Percentiles rank a stretch among this genome's conserved stretches.
Conservation (phyloP, 75 land plant species). For the Cunninghamia lanceolata region DNA sequence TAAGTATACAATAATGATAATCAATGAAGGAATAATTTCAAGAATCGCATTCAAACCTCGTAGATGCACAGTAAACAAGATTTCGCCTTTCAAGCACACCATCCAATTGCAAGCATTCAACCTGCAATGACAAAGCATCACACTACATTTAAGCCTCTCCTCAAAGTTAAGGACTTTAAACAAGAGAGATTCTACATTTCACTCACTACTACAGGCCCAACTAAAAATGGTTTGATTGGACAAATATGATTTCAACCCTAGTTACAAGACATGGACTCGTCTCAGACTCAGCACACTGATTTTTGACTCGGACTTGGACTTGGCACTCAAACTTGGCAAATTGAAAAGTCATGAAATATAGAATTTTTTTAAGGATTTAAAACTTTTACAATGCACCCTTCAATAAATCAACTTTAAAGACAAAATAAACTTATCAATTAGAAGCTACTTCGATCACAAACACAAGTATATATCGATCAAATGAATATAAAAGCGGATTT, state of each 20-base stretch:
- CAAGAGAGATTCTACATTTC: not conserved
- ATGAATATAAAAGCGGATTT: no score
- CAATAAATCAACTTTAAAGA: no score
- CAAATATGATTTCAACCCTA: not conserved
- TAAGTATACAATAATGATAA: not conserved
- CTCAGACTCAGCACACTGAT: no score
- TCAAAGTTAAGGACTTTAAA: not conserved
- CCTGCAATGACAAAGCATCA: slow-evolving; percentile 34
- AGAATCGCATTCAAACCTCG: slow-evolving; percentile 54
- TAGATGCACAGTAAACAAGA: slow-evolving; percentile 97
- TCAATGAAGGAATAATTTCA: not conserved
- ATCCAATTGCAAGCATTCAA: slow-evolving; percentile 84
- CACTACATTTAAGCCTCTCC: not conserved
- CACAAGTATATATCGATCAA: no score
- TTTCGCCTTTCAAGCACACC: slow-evolving; percentile 90
- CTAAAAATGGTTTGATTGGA: not conserved
- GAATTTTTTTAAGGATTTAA: no score
- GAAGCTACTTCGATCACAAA: no score
- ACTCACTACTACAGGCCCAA: not conserved
- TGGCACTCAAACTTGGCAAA: no score
- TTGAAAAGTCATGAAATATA: no score
- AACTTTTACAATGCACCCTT: no score
- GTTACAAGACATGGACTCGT: no score
- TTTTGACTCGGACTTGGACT: no score
- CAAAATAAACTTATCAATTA: no score